phyloP scores from a whole-genome alignment of 305 asterid genomes.

The Solanum hybrid region DNA sequence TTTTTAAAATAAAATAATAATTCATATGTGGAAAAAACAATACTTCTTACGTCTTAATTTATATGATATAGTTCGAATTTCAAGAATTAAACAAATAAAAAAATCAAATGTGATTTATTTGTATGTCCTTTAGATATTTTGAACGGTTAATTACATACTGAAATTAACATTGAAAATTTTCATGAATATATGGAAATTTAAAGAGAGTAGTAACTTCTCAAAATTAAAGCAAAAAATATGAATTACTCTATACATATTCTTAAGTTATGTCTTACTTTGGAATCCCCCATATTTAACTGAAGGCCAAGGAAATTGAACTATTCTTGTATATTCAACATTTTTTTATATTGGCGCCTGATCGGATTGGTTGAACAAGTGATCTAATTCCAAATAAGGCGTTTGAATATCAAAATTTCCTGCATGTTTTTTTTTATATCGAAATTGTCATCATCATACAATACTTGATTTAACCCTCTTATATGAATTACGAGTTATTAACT shows the following conservation, averaged over 20 bases:
- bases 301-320: background rate
- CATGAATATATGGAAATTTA: background rate
- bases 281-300: background rate
- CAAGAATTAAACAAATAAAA: background rate
- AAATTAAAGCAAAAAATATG: background rate
- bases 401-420: background rate
- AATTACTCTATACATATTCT: background rate
- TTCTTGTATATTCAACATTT: background rate
- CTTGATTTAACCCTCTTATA: too few species aligned
- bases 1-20: background rate
- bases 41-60: background rate
- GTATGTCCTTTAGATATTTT: background rate
- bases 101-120: background rate
- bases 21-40: background rate
- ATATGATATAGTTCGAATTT: background rate
- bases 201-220: background rate
- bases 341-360: background rate
- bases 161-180: background rate
- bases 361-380: background rate
- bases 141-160: background rate
- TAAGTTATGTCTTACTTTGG: background rate
- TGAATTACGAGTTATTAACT: background rate
- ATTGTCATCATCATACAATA: background rate
- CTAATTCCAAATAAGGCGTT: accelerated
- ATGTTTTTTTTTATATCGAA: background rate